Percentiles rank a stretch among this genome's conserved stretches.
Evolutionary conservation across 768 basidiomycete genomes (phyloP).

Genomic region (Lentinula raphanica): DNA sequence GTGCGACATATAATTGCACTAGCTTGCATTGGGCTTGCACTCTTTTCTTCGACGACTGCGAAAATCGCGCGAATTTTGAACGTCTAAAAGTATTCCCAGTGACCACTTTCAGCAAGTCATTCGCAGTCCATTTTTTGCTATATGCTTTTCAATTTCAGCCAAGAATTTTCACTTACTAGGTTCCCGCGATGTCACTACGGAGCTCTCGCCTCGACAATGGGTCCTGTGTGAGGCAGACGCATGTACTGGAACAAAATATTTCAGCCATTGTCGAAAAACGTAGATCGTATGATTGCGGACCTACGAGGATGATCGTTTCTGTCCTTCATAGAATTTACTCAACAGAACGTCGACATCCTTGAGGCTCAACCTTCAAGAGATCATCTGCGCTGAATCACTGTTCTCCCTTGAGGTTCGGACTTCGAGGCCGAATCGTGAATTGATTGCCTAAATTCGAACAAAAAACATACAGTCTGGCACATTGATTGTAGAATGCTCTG

Average conservation of each 20-base stretch:
- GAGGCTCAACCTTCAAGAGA: neutral
- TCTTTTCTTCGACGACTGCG: neutral
- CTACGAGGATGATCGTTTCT: neutral
- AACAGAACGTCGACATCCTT: neutral
- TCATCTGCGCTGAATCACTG: neutral
- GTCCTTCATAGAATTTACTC: neutral
- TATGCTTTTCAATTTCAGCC: neutral
- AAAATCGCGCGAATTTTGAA: neutral
- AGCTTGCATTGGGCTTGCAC: no score
- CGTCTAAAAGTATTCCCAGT: neutral
- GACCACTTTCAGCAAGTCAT: neutral
- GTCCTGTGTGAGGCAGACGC: neutral
- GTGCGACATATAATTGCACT: neutral
- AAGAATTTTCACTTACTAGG: neutral
- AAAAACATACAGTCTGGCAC: no score
- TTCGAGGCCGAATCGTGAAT: neutral
- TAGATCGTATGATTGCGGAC: neutral
- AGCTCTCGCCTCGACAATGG: neutral
- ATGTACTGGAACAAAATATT: neutral
- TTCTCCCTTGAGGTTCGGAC: neutral
- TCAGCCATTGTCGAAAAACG: neutral
- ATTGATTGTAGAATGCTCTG: no score
- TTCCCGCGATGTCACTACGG: neutral
- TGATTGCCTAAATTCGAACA: neutral
- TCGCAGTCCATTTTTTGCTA: neutral